Conservation (phyloP, 1,284 basidiomycete species). For the Exobasidium rhododendri region DNA sequence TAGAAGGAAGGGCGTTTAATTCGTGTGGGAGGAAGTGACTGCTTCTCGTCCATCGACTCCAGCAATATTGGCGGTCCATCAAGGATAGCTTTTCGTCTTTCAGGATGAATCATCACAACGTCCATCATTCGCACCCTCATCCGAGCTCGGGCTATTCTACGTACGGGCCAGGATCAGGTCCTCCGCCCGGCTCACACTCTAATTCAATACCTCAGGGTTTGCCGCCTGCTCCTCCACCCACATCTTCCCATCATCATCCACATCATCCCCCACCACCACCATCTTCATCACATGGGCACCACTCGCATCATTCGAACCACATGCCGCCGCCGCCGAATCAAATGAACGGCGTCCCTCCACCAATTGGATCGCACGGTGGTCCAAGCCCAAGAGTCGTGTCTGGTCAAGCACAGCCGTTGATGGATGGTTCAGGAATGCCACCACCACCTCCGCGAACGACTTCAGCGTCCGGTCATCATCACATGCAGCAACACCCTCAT, state of each 20-base stretch:
- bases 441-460: conserved; percentile 1
- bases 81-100: too few species aligned
- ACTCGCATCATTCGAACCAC: not conserved
- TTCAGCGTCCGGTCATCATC: conserved; percentile 8
- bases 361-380: too few species aligned
- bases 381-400: conserved; percentile 8
- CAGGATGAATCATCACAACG: not conserved
- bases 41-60: too few species aligned
- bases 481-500: conserved; percentile 7
- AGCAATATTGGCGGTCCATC: not conserved
- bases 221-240: conserved; percentile 2
- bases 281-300: conserved; percentile 1
- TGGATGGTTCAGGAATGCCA: not conserved
- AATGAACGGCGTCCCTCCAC: conserved; percentile 5
- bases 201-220: too few species aligned
- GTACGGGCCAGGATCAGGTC: conserved; percentile 4
- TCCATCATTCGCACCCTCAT: not conserved
- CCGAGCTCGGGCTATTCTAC: not conserved
- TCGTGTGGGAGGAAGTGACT: too few species aligned
- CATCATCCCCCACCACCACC: conserved; percentile 1
- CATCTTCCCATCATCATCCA: conserved; percentile 8
- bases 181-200: not conserved
- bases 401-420: not conserved
- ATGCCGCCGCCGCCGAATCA: conserved; percentile 4
- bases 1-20: too few species aligned